phyloP scores from a whole-genome alignment of 257 asterid species.

The Fraxinus quadrangulata region DNA sequence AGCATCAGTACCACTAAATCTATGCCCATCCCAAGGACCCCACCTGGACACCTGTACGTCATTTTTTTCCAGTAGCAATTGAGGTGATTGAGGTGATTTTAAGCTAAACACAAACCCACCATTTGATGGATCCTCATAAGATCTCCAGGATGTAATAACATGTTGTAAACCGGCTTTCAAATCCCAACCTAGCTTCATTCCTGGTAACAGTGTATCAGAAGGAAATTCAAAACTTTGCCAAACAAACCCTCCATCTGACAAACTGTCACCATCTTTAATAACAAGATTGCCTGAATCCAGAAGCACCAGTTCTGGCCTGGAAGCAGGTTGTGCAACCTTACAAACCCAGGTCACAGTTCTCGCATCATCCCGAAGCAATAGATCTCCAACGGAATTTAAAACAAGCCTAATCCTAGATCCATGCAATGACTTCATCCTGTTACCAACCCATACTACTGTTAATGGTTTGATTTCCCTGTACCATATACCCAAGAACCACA shows the following conservation, averaged over 20 bases:
- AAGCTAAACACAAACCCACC: conserved; percentile 42
- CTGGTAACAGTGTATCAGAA: conserved; percentile 49
- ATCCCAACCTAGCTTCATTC: conserved; percentile 61
- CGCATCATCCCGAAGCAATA: conserved; percentile 15
- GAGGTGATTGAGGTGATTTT: conserved; percentile 37
- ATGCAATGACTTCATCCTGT: conserved; percentile 31
- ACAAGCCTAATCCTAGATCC: conserved; percentile 11
- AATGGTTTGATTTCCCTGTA: conserved; percentile 26
- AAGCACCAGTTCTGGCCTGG: conserved; percentile 28
- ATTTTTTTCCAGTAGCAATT: conserved; percentile 24
- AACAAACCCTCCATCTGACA: conserved; percentile 7
- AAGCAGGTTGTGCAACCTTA: background rate
- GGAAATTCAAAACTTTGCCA: conserved; percentile 57
- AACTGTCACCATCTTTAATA: background rate
- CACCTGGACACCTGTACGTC: conserved; percentile 31
- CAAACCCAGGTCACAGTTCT: conserved; percentile 9
- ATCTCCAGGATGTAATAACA: conserved; percentile 48
- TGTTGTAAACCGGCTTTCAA: conserved; percentile 15
- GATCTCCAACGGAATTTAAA: conserved; percentile 16
- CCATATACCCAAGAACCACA: conserved; percentile 39
- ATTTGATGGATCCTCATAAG: conserved; percentile 29
- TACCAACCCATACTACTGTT: conserved; percentile 46
- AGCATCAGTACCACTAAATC: conserved; percentile 31
- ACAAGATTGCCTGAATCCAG: conserved; percentile 48
- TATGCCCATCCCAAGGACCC: conserved; percentile 52